These are phyloP conservation scores for Silene coronaria DNA, from an alignment of 179 eudicot species.

Conservation along the genomic window DNA sequence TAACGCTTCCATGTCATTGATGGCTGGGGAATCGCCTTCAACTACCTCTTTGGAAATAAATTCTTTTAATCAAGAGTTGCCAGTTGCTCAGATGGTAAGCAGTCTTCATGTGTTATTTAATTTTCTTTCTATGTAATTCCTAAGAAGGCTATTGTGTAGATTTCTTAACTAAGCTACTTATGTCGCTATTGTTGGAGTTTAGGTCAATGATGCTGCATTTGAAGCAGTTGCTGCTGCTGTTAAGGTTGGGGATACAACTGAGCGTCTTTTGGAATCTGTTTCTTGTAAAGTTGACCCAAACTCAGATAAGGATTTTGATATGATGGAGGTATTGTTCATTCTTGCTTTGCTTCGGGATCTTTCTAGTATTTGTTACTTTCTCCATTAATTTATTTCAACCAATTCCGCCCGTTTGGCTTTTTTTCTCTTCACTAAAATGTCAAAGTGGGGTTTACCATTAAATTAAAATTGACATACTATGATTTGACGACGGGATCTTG, in stretches of 20 bases:
- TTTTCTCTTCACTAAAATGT: too few species aligned
- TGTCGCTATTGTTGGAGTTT: slow-evolving; percentile 13
- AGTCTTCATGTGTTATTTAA: not conserved
- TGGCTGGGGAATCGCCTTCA: slow-evolving; percentile 16
- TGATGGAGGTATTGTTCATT: slow-evolving; percentile 43
- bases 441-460: too few species aligned
- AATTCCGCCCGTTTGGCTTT: too few species aligned
- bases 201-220: slow-evolving; percentile 28
- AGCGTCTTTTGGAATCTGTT: slow-evolving; percentile 23
- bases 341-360: not conserved
- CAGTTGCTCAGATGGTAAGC: slow-evolving; percentile 23
- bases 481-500: too few species aligned
- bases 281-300: slow-evolving; percentile 30
- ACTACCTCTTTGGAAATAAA: slow-evolving; percentile 23
- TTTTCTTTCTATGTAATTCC: not conserved
- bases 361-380: not conserved
- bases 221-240: slow-evolving; percentile 25
- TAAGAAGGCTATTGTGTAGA: not conserved
- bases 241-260: slow-evolving; percentile 28
- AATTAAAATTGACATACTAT: too few species aligned
- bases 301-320: slow-evolving; percentile 30
- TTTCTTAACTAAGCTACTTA: not conserved
- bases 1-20: slow-evolving; percentile 39
- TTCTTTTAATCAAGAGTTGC: slow-evolving; percentile 25
- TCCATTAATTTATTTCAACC: too few species aligned